Evolutionary conservation across 2,329 filamentous ascomycete species (phyloP).

Genomic region (Hyphodiscus sp.): DNA sequence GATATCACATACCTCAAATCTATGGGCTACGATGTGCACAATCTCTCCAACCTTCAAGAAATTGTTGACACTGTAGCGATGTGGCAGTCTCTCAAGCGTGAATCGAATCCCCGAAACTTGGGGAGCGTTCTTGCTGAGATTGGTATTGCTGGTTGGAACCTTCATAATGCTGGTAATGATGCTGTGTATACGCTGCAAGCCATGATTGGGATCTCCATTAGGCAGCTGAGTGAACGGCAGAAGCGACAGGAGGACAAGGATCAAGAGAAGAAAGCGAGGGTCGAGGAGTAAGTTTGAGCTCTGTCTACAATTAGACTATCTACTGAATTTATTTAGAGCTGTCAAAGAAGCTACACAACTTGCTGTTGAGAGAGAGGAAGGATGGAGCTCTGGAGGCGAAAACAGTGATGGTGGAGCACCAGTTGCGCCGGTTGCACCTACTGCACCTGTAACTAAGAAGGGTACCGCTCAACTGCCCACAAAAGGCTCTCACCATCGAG

Average conservation of each 20-base stretch:
- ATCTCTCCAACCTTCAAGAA: constrained; percentile 51
- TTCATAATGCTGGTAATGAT: constrained; percentile 90
- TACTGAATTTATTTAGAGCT: constrained; percentile 6
- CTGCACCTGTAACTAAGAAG: not conserved
- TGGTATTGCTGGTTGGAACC: constrained; percentile 52
- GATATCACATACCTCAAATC: constrained; percentile 64
- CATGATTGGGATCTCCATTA: constrained; percentile 57
- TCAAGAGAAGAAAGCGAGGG: constrained; percentile 13
- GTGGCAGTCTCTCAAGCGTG: constrained; percentile 55
- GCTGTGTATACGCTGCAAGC: constrained; percentile 72
- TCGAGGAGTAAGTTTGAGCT: constrained; percentile 13
- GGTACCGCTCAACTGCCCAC: not conserved
- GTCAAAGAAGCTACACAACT: constrained; percentile 10
- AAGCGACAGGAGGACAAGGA: constrained; percentile 9
- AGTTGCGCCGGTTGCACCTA: not conserved
- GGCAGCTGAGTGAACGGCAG: constrained; percentile 18
- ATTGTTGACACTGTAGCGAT: constrained; percentile 67
- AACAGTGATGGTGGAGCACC: constrained; percentile 21
- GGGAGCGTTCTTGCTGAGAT: constrained; percentile 56
- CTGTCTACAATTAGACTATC: not conserved
- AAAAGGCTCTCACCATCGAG: not conserved
- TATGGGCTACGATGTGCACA: constrained; percentile 56
- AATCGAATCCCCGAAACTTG: constrained; percentile 50
- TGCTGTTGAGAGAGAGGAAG: constrained; percentile 13
- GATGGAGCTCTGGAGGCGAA: constrained; percentile 22